Base-by-base conservation (phyloP, 805 yeast genomes). In the Hyphopichia homilentoma region DNA sequence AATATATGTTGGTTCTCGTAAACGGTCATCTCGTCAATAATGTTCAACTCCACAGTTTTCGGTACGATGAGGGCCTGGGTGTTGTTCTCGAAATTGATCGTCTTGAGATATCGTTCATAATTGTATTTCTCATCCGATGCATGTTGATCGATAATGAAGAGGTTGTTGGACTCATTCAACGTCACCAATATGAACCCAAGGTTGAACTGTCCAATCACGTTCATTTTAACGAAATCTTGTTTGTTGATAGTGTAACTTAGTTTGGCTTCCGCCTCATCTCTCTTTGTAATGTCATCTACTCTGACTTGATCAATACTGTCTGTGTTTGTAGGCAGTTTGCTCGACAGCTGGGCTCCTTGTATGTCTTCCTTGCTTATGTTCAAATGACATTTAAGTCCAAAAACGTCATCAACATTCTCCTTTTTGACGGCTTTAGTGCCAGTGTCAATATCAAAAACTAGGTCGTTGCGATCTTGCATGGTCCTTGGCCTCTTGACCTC, bases 121-220 rank as follows among this genome's bases (percentile, higher is more conserved):
- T 93, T 93, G 63, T 50, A 87, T 45, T 89, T 93, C 50, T 93
- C 99, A 61, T 93, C 98, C 43, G 95, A 84, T 1, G 98, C 98
- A 62, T 93, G 99, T 57, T 93, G 99, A 54, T 93, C 99, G 29
- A 93, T 72, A 21, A 93, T 89, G 47, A 93, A 89, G 20, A 90
- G 47, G 49, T 87, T 87, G 16, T 51, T 52, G 4, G 38, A 36
- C 28, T 55, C 57, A 16, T 59, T 55, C 31, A 79, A 66, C 2
- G 75, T 71, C 0, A 85, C 93, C 13, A 89, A 52, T n/a, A 93
- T 86, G 46, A 93, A 93, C 0, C 97, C 98, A n/a, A 84, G 59
- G 54, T 93, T 93, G 61, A 93, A 93, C 58, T 93, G 98, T 0
- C 99, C 99, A 5, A 90, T 75, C 8, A 93, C 61, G 25, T 70